These are phyloP conservation scores for Phytophthora quininea DNA, from an alignment of 352 stramenopile genomes.

Conservation along the genomic window DNA sequence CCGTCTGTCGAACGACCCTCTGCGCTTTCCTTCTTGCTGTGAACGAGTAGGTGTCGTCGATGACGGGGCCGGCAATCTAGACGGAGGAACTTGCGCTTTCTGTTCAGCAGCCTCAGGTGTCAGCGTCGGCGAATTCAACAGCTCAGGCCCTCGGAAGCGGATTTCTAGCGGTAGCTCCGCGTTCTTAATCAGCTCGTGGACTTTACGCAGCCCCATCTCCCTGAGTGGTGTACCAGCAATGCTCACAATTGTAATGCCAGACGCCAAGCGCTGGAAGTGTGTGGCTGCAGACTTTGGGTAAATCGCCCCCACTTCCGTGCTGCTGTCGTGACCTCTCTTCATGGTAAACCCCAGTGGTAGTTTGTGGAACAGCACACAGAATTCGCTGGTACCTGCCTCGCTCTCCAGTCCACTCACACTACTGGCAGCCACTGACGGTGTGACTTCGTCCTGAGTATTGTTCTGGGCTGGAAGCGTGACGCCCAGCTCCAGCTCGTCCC, in stretches of 20 bases:
- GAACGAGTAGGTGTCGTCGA: conserved; percentile 8
- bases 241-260: conserved; percentile 75
- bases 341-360: conserved; percentile 87
- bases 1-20: conserved; percentile 29
- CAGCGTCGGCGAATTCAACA: conserved; percentile 10
- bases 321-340: conserved; percentile 71
- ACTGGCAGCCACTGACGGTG: conserved; percentile 21
- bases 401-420: conserved; percentile 33
- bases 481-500: conserved; percentile 72
- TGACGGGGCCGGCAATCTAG: conserved; percentile 3
- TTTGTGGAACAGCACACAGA: conserved; percentile 84
- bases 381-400: conserved; percentile 51
- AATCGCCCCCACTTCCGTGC: conserved; percentile 84
- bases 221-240: conserved; percentile 68
- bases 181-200: conserved; percentile 86
- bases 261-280: conserved; percentile 72
- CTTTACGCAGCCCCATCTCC: conserved; percentile 75
- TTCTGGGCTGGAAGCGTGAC: conserved; percentile 38
- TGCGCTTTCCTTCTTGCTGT: conserved; percentile 21
- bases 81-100: conserved; percentile 11
- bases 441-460: conserved; percentile 1
- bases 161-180: conserved; percentile 76
- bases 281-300: conserved; percentile 79
- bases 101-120: conserved; percentile 15
- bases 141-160: conserved; percentile 49